Evolutionary conservation across 768 basidiomycete genomes (phyloP).

Genomic region (Pulveroboletus ravenelii): DNA sequence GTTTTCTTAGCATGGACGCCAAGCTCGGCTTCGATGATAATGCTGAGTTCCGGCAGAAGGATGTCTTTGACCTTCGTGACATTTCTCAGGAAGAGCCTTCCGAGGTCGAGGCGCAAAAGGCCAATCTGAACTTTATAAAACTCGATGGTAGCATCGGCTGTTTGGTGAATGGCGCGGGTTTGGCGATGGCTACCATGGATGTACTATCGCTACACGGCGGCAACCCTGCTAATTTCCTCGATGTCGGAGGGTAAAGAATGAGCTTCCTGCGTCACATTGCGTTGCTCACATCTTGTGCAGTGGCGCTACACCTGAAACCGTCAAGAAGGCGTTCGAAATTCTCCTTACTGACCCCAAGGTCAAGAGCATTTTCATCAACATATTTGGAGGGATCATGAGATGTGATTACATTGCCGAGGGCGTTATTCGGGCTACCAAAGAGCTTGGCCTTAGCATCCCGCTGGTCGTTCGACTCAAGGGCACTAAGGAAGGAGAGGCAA

Average conservation of each 20-base stretch:
- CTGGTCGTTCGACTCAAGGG: slow-evolving; percentile 94
- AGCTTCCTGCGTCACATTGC: background rate
- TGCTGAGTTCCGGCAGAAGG: slow-evolving; percentile 94
- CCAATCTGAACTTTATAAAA: slow-evolving; percentile 97
- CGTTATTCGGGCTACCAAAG: slow-evolving; percentile 96
- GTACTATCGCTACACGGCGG: slow-evolving; percentile 95
- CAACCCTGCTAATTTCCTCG: slow-evolving; percentile 97
- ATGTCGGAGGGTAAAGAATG: slow-evolving; percentile 80
- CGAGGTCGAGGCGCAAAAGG: slow-evolving; percentile 96
- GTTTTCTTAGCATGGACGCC: slow-evolving; percentile 87
- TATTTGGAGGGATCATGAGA: slow-evolving; percentile 98
- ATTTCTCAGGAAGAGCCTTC: slow-evolving; percentile 94
- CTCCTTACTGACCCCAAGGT: slow-evolving; percentile 86
- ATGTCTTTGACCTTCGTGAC: slow-evolving; percentile 86
- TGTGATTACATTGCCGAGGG: slow-evolving; percentile 98
- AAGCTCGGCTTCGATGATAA: slow-evolving; percentile 99
- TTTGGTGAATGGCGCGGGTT: slow-evolving; percentile 95
- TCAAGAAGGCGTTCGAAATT: slow-evolving; percentile 99
- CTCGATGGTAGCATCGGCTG: slow-evolving; percentile 96
- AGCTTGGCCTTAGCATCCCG: slow-evolving; percentile 79
- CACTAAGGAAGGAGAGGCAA: slow-evolving; percentile 94
- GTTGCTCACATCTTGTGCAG: slow-evolving; percentile 35
- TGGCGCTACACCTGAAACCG: slow-evolving; percentile 98
- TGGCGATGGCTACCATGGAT: slow-evolving; percentile 99
- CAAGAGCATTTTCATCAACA: slow-evolving; percentile 98